phyloP scores from a whole-genome alignment of 352 stramenopile genomes.

The Phytophthora pluvialis region DNA sequence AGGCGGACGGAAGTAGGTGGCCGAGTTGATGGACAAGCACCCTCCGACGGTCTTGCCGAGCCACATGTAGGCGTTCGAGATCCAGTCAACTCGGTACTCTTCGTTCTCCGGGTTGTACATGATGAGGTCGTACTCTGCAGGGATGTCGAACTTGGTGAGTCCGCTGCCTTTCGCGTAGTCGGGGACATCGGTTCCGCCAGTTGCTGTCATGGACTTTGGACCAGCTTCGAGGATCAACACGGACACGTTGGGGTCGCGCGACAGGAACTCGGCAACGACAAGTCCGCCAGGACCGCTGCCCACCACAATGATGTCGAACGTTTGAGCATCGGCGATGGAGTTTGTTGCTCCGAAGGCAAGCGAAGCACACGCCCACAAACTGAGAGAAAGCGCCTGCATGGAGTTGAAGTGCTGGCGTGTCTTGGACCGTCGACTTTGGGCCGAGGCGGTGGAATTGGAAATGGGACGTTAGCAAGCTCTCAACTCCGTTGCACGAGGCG shows the following conservation, averaged over 20 bases:
- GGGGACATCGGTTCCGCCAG: conserved; percentile 53
- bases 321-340: conserved; percentile 14
- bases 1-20: conserved; percentile 80
- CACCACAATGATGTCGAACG: conserved; percentile 60
- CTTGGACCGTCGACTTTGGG: conserved; percentile 7
- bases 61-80: conserved; percentile 53
- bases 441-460: conserved; percentile 10
- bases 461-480: neutral
- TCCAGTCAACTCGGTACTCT: conserved; percentile 56
- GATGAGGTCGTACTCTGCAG: conserved; percentile 59
- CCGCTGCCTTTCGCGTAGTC: conserved; percentile 48
- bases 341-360: conserved; percentile 7
- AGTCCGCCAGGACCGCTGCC: conserved; percentile 61
- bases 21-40: conserved; percentile 86
- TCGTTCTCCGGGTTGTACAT: conserved; percentile 55
- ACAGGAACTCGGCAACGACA: conserved; percentile 66
- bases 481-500: neutral
- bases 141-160: conserved; percentile 73
- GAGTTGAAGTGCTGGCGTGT: conserved; percentile 3
- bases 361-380: neutral
- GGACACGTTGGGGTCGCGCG: conserved; percentile 48
- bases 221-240: conserved; percentile 71
- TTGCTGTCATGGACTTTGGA: conserved; percentile 46
- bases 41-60: conserved; percentile 83
- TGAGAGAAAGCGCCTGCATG: conserved; percentile 9